Evolutionary conservation across 257 asterid species (phyloP).

Genomic region (Voacanga thouarsii): DNA sequence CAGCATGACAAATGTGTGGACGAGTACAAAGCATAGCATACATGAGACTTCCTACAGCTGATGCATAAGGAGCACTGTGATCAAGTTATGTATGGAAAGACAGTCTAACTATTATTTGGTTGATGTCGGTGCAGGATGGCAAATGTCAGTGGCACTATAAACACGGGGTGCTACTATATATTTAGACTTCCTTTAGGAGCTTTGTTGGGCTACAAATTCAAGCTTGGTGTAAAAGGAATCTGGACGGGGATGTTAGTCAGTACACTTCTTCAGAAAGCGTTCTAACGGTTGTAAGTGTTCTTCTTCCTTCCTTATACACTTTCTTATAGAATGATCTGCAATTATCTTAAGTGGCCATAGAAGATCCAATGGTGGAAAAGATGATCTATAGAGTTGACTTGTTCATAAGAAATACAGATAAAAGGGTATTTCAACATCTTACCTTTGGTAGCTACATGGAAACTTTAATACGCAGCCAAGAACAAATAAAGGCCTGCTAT

Average conservation of each 20-base stretch:
- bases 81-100: neutral
- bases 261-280: too few relatives aligned
- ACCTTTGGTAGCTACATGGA: neutral
- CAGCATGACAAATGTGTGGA: too few relatives aligned
- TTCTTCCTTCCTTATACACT: neutral
- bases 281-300: neutral
- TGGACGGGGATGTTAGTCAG: too few relatives aligned
- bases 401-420: neutral
- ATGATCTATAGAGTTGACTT: neutral
- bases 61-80: neutral
- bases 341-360: neutral
- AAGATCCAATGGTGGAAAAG: neutral
- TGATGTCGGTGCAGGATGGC: slow-evolving; percentile 72
- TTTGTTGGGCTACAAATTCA: slow-evolving; percentile 57
- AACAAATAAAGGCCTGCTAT: neutral
- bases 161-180: slow-evolving; percentile 49
- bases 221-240: slow-evolving; percentile 54
- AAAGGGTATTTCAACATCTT: neutral
- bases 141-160: slow-evolving; percentile 66
- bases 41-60: too few relatives aligned
- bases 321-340: neutral
- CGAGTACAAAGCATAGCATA: too few relatives aligned
- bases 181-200: slow-evolving; percentile 68
- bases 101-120: slow-evolving; percentile 17
- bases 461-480: neutral